These are phyloP conservation scores for Phalaenopsis hybrid DNA, from an alignment of 116 monocot species.

Conservation along the genomic window DNA sequence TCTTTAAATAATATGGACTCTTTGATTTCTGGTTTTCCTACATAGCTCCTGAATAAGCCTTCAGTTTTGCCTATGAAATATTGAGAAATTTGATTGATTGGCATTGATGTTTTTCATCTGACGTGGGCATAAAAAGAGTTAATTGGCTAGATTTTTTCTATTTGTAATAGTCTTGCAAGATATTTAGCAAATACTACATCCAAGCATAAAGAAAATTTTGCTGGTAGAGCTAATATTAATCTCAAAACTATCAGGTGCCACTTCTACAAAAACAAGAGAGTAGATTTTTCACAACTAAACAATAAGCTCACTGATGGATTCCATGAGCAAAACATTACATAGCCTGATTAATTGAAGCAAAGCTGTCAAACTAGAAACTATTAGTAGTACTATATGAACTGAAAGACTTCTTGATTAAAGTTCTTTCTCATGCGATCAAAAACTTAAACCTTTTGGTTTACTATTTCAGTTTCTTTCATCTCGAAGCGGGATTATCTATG, in stretches of 20 bases:
- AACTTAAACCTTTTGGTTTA: neutral
- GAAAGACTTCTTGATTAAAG: neutral
- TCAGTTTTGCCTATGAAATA: too few relatives aligned
- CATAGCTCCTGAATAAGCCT: too few relatives aligned
- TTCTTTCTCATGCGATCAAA: neutral
- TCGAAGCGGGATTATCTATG: neutral
- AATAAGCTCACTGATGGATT: slow-evolving; percentile 1
- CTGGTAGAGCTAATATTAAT: neutral
- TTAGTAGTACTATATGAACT: neutral
- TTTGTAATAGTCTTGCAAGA: too few relatives aligned
- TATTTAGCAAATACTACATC: too few relatives aligned
- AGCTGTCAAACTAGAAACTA: neutral
- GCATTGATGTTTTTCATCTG: too few relatives aligned
- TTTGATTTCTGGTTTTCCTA: too few relatives aligned
- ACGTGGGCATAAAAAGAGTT: too few relatives aligned
- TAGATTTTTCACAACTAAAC: neutral
- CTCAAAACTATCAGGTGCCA: slow-evolving; percentile 10
- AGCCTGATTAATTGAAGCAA: neutral
- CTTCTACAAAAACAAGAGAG: slow-evolving; percentile 9
- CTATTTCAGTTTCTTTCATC: neutral
- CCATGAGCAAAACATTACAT: neutral
- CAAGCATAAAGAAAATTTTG: too few relatives aligned
- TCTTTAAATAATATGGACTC: too few relatives aligned
- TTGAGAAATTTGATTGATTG: too few relatives aligned
- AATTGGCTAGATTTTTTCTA: too few relatives aligned